These are phyloP conservation scores for Neopestalotiopsis clavispora DNA, from an alignment of 2,329 filamentous ascomycete species.

Conservation along the genomic window DNA sequence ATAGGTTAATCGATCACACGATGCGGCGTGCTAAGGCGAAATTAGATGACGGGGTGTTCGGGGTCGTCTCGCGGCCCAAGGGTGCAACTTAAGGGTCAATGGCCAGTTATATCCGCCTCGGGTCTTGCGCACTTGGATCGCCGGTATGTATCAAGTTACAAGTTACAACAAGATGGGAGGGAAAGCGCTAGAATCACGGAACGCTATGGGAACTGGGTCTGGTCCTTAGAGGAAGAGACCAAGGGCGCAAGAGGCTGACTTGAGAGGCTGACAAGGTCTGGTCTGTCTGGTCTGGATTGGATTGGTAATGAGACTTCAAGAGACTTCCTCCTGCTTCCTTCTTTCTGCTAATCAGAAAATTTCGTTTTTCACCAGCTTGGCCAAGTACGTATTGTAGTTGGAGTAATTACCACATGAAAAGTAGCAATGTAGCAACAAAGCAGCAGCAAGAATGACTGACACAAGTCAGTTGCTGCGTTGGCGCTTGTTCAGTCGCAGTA, in stretches of 20 bases:
- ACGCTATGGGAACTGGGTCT: neutral
- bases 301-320: neutral
- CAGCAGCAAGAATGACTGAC: neutral
- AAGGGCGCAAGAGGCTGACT: neutral
- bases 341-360: neutral
- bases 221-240: neutral
- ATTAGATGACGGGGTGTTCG: conserved; percentile 5
- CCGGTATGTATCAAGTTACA: neutral
- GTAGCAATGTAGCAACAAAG: neutral
- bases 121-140: neutral
- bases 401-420: too few relatives aligned
- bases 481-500: neutral
- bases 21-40: conserved; percentile 12
- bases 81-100: conserved; percentile 1
- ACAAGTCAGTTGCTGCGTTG: conserved; percentile 13
- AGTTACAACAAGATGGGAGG: neutral
- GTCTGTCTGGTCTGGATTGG: neutral
- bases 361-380: neutral
- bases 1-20: conserved; percentile 13
- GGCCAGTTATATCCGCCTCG: neutral
- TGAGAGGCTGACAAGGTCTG: neutral
- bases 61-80: conserved; percentile 9
- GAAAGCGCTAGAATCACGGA: neutral
- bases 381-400: neutral
- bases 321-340: neutral